phyloP scores from a whole-genome alignment of 176 grass and related monocot genomes.

The Panicum miliaceum region DNA sequence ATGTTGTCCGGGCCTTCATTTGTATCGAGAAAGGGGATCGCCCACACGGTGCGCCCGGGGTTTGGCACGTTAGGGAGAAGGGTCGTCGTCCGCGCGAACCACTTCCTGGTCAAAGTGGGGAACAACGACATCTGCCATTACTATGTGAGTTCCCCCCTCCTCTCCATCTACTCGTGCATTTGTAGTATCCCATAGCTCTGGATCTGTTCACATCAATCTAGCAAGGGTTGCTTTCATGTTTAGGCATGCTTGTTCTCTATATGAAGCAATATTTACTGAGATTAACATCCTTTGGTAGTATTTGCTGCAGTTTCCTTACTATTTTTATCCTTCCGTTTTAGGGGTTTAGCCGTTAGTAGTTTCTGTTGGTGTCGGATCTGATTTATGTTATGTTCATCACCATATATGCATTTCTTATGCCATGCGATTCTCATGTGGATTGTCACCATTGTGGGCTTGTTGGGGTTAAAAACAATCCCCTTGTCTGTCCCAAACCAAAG shows the following conservation, averaged over 20 bases:
- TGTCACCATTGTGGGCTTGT: no score
- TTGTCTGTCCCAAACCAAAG: no score
- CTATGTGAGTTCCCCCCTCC: slow-evolving; percentile 48
- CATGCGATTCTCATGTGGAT: no score
- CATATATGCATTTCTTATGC: no score
- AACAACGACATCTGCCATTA: slow-evolving; percentile 69
- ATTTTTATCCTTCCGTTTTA: no score
- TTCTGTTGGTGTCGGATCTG: not conserved
- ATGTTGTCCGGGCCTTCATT: not conserved
- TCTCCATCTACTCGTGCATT: not conserved
- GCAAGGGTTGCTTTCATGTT: not conserved
- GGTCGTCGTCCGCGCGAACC: slow-evolving; percentile 56
- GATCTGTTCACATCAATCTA: not conserved
- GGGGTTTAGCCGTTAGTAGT: not conserved
- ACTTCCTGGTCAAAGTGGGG: slow-evolving; percentile 53
- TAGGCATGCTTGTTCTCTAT: no score
- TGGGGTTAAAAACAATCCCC: no score
- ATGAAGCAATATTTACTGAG: no score
- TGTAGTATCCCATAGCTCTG: not conserved
- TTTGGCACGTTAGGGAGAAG: slow-evolving; percentile 33
- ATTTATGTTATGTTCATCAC: not conserved
- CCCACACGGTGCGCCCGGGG: slow-evolving; percentile 37
- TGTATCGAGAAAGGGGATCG: slow-evolving; percentile 46
- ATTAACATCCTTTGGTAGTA: no score
- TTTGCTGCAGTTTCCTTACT: no score